Conservation (phyloP, 2,329 filamentous ascomycete species). For the Penicillium hordei region DNA sequence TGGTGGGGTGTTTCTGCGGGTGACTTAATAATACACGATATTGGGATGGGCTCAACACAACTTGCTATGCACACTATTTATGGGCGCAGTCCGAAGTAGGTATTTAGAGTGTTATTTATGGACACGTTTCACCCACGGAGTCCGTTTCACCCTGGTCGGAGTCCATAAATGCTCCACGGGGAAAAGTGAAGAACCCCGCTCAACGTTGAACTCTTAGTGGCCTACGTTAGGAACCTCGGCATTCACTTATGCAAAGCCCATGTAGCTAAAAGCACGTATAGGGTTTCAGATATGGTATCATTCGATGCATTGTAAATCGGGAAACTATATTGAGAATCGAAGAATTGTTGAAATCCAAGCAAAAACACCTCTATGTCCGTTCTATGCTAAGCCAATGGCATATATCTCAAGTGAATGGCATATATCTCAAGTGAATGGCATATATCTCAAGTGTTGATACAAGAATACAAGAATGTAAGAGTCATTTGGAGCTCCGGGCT, state of each 20-base stretch:
- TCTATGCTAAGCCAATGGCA: slow-evolving; percentile 11
- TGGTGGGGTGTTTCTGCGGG: slow-evolving; percentile 15
- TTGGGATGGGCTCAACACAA: not conserved
- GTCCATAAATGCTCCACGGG: not conserved
- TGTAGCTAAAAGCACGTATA: not conserved
- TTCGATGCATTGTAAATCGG: not conserved
- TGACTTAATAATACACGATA: not conserved
- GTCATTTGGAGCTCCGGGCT: slow-evolving; percentile 14
- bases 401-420: too few species aligned
- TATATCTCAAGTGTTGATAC: slow-evolving; percentile 28
- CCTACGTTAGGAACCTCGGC: not conserved
- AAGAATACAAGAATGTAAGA: slow-evolving; percentile 24
- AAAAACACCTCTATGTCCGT: slow-evolving; percentile 23
- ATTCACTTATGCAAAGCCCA: not conserved
- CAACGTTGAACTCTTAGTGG: not conserved
- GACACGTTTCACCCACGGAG: not conserved
- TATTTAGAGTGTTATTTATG: not conserved
- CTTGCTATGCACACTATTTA: not conserved
- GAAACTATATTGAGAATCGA: slow-evolving; percentile 10
- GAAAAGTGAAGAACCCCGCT: not conserved
- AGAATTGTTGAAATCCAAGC: slow-evolving; percentile 31
- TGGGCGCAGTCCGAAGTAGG: not conserved
- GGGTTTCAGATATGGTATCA: not conserved
- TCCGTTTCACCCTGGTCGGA: not conserved
- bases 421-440: too few species aligned